Evolutionary conservation across 140 eudicot species (phyloP), one percentile per base, ranked within the genome.

Genomic region (Erigeron philadelphicus): DNA sequence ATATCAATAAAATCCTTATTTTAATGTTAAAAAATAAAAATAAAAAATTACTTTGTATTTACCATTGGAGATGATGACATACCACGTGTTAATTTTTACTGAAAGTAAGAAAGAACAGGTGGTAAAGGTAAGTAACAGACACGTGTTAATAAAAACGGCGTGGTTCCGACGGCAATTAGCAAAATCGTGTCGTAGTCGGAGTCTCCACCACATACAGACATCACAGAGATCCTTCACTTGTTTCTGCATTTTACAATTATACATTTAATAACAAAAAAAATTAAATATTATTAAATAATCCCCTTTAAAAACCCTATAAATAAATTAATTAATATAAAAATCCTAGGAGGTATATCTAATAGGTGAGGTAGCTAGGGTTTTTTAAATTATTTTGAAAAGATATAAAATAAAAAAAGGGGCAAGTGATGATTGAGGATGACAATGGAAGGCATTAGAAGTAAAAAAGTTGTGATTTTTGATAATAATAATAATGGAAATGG

Each of bases 391-490:
- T 31, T 31, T 31, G 4, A 31, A 31, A 31, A 31, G 38, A 31
- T 31, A 31, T 31, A 31, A 0, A 60, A 71, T 18, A 17, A 19
- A 8, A 8, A 41, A 66, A 76, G 25, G 46, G 17, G 31, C 49
- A 58, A 80, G 85, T 73, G 67, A 81, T 81, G 85, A 75, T 76
- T 79, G 72, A 71, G 31, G 74, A 74, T 73, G 79, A 78, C 48
- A 75, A 80, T 78, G 81, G 90, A 82, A 77, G 82, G 75, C 60
- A 78, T 54, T 71, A 31, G 3, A 2, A 31, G 38, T 31, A 81
- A 84, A 35, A 72, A 77, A 64, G 61, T 75, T 70, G 75, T 64
- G 57, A 56, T 66, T 67, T 66, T 67, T 17, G 81, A 75, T 31
- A 31, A 31, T 31, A 31, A 31, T 31, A 31, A 31, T 31, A 31